Base-by-base conservation (phyloP, 2,329 filamentous ascomycete species). In the Cephalotrichum gorgonifer region DNA sequence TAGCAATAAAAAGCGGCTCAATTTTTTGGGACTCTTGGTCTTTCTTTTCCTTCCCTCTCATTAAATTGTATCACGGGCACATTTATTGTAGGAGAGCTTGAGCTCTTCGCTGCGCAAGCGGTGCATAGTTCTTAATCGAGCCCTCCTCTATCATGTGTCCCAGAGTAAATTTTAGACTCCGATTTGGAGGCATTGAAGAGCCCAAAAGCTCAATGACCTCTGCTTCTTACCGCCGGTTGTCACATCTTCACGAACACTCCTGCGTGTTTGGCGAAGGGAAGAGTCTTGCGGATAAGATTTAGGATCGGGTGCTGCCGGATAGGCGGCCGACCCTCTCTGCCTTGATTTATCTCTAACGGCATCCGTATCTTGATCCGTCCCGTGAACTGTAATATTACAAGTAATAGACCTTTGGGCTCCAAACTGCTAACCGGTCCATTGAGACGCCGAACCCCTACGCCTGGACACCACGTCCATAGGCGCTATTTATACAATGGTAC, bases 211-310 rank as follows among this genome's bases (percentile, higher is more conserved):
- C 74, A 58, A 72, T 78, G 78, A 79, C 68, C 74, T 69, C 57
- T 75, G 76, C 75, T 76, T 81, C 80, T 84, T 84, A 85, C 81
- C 80, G 81, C 76, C 80, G 79, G 79, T 79, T 74, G 80, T 81
- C 71, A 84, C 80, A 84, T 79, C 55, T 52, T 27, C 4, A 43
- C 20, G 4, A 7, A 38, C 14, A n/a, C n/a, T n/a, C n/a, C n/a
- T n/a, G n/a, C n/a, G n/a, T n/a, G n/a, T n/a, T n/a, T n/a, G n/a
- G n/a, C n/a, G n/a, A n/a, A n/a, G n/a, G n/a, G n/a, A n/a, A n/a
- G n/a, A n/a, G n/a, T n/a, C n/a, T n/a, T n/a, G n/a, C n/a, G n/a
- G n/a, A n/a, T n/a, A n/a, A n/a, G n/a, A n/a, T n/a, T n/a, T n/a
- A n/a, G n/a, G n/a, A n/a, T n/a, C n/a, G n/a, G n/a, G n/a, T n/a